Evolutionary conservation across 2,329 filamentous ascomycete species (phyloP), one percentile per base, ranked within the genome.

Genomic region (Acrocalymma vagum): DNA sequence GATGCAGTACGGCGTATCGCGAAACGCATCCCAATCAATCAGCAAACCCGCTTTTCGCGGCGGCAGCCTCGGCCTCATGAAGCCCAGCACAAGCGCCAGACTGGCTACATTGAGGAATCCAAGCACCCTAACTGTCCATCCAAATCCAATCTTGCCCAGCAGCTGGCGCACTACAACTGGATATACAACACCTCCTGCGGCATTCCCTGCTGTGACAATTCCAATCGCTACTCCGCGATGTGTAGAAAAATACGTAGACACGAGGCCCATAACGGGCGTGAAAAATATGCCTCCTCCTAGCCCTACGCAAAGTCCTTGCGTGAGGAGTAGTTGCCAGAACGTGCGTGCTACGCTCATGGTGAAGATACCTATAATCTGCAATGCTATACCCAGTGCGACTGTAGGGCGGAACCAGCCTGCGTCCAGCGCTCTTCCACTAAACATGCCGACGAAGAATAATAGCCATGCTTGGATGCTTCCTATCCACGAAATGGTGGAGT

Each of bases 121-220:
- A 26, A 81, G 59, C 3, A 70, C 58, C 21, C 61, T 43, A 2
- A 65, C 55, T 4, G 64, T 66, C 62, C 64, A 67, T 3, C 48
- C 53, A 30, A 65, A 67, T 2, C 65, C 63, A 5, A 67, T 35
- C 22, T 45, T 53, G 4, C 4, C 73, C 67, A 85, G 66, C 16
- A 86, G 65, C 39, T 81, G 76, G 15, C 67, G 61, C 3, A 75
- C 67, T 3, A 77, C 57, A 5, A 80, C 65, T 0, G 85, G 84
- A 55, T 84, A 88, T 1, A 87, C 72, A 26, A 86, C 69, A 0
- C 84, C 84, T 2, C 85, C 85, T 0, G 78, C 77, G 0, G 77
- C 77, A 18, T 81, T 82, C 0, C 85, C 86, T 0, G 78, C 78
- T 0, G 83, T 80, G 1, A 75, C 74, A 6, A 84, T 71, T 0